Evolutionary conservation across 768 basidiomycete genomes (phyloP), one percentile per base, ranked within the genome.

Genomic region (Rhizopogon vulgaris): DNA sequence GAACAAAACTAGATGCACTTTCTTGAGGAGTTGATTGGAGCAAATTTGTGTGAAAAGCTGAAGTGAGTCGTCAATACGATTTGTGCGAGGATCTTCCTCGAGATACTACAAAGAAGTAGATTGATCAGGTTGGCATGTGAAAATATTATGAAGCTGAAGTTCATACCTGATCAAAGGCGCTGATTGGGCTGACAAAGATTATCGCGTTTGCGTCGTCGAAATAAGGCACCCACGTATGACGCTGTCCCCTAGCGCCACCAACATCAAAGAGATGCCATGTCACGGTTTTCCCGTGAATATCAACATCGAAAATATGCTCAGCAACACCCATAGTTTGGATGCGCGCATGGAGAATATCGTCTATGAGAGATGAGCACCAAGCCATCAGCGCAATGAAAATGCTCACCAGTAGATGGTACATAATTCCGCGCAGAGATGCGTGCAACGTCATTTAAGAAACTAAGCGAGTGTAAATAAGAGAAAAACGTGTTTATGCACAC

Each of bases 281-380:
- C 11, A 89, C 85, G 25, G 73, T 70, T 63, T 85, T 90, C 12
- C 88, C 87, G 56, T 88, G 85, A 38, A 90, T 80, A 42, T 84
- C 81, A 22, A 92, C 84, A 50, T 89, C 87, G 58, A 92, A 92
- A 28, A 83, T 73, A 58, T 92, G 89, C 65, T 92, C 90, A 0
- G 87, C 78, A 4, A 93, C 85, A 1, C 90, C 90, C 84, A 93
- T 90, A 6, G 90, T 93, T 63, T 91, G 91, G 49, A 93, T 86
- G 34, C 90, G 85, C n/a, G 88, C 89, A 62, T 90, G 88, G 15
- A 93, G 73, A 51, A 93, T 90, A 61, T 93, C 90, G 65, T 92
- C 90, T 89, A 54, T 22, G 7, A 34, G 40, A 45, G 18, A 56
- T 56, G 60, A 41, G 52, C 32, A 52, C 70, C 50, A 66, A 57